Evolutionary conservation across 2,329 filamentous ascomycete species (phyloP), one percentile per base, ranked within the genome.

Genomic region (Dactylellina leptospora): DNA sequence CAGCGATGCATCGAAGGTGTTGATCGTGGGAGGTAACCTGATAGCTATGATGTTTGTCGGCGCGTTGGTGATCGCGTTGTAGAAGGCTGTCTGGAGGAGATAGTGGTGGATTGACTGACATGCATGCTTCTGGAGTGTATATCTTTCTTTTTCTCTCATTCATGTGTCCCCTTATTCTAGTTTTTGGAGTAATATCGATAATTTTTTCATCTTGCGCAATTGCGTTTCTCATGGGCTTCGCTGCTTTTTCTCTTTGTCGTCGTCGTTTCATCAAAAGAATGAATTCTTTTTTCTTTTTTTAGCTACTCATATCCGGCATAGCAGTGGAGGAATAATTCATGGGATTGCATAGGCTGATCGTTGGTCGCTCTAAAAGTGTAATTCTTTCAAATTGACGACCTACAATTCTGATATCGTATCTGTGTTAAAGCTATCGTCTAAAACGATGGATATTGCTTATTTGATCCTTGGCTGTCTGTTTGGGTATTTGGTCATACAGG

Each of bases 121-220:
- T 36, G 27, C 36, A 50, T 47, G 23, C 9, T 40, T 30, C 27
- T 56, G 4, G 38, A 55, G 6, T 50, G 53, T 63, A 33, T 62
- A 20, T 36, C 56, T 63, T 56, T 72, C 59, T 72, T 53, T 58
- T 30, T 25, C 45, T 50, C 53, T 56, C 25, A 42, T 33, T 40
- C 13, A 30, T 47, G 18, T n/a, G 36, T 40, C 18, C 4, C 36
- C 18, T 40, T 40, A n/a, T 38, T 4, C 11, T n/a, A 40, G 10
- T 56, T 33, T 70, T 62, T 62, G 62, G 62, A 68, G 62, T 68
- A 68, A 68, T 68, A 54, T 47, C 18, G 38, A 50, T 50, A 25
- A 48, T 60, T 38, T 2, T 50, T 50, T 22, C 18, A n/a, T n/a
- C n/a, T n/a, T n/a, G n/a, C n/a, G n/a, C n/a, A n/a, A n/a, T n/a